Evolutionary conservation across 768 basidiomycete species (phyloP), one percentile per base, ranked within the genome.

Genomic region (Mycena vitilis): DNA sequence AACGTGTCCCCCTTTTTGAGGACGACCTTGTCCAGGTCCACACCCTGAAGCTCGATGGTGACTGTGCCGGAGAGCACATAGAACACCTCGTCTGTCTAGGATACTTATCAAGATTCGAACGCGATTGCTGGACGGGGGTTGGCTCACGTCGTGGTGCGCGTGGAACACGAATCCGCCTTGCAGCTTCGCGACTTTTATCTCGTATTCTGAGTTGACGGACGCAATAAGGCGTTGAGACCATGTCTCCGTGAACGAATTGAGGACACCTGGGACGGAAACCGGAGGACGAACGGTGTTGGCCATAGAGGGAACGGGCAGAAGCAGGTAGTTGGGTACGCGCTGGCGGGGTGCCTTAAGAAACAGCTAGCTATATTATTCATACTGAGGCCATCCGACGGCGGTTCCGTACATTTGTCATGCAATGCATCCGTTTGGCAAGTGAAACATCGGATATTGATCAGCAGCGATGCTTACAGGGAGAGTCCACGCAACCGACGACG

Each of bases 91-190:
- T 60, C 60, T 37, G 60, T 60, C 60, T 60, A 16, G 37, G 40
- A 8, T 40, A 16, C 12, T 20, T 11, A 12, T 51, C 9, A 51
- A n/a, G n/a, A 60, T 13, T 22, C n/a, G 22, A 11, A 16, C 6
- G 13, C 5, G 22, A 12, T 30, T 15, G 38, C 12, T 16, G 37
- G 1, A 25, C 11, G 37, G 6, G n/a, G n/a, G n/a, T n/a, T n/a
- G 23, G 48, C 60, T 37, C n/a, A 60, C 60, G 36, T 60, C 48
- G 37, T 38, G 48, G n/a, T 60, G 60, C 20, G 60, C 60, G 37
- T 62, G 60, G 30, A 62, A 62, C 6, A 62, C 60, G 49, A 62
- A 62, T 42, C 23, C 60, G 36, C 60, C 60, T 20, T 62, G 60
- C 37, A 62, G 25, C 25, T 62, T 62, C 49, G 60, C 60, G 38